phyloP scores from a whole-genome alignment of 768 basidiomycete genomes.

The Brasilioporus rufonigricans region DNA sequence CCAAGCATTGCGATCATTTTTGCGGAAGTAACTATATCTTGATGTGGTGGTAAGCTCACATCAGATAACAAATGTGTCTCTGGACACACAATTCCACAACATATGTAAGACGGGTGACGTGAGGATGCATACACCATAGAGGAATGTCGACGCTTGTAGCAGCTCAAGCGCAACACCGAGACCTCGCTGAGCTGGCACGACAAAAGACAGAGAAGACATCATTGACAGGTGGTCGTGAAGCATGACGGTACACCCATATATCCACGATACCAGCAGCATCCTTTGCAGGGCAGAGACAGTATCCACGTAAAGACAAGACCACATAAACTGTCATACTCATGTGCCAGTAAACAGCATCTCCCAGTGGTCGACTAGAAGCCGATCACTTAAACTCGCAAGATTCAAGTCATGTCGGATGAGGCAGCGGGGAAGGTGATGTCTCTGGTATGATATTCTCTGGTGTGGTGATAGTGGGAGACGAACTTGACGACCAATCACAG shows the following conservation, averaged over 20 bases:
- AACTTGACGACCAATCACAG: neutral
- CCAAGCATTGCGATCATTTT: no score
- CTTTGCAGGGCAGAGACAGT: neutral
- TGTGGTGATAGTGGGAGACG: neutral
- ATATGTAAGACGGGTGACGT: neutral
- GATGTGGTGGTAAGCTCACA: neutral
- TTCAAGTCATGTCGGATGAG: neutral
- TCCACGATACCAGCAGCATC: no score
- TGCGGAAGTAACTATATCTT: neutral
- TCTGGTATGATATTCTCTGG: constrained; percentile 1
- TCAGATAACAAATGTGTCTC: neutral
- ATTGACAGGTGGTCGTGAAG: no score
- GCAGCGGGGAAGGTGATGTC: neutral
- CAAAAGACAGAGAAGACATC: no score
- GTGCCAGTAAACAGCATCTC: no score
- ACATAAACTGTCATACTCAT: no score
- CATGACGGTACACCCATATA: no score
- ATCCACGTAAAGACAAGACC: neutral
- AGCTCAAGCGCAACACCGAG: no score
- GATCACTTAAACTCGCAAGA: neutral
- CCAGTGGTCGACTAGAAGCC: neutral
- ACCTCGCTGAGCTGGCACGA: no score
- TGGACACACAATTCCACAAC: neutral
- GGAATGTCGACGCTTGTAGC: no score
- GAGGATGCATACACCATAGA: no score